Conservation (phyloP, 208 protist genomes). For the Porcisia hertigi region DNA sequence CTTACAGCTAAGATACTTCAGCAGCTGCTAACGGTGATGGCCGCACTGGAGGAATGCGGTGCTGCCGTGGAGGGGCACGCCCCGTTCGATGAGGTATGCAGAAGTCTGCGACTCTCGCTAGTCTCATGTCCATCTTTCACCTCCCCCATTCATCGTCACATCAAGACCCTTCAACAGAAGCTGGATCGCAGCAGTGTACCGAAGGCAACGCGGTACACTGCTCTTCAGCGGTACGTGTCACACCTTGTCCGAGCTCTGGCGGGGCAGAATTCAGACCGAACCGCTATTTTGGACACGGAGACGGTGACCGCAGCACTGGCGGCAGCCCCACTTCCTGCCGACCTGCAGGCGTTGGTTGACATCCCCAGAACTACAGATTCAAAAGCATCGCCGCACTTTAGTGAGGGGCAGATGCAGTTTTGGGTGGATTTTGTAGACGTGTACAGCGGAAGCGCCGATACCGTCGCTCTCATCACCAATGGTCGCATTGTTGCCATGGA, state of each 20-base stretch:
- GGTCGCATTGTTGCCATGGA: constrained; percentile 49
- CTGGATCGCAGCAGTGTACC: constrained; percentile 6
- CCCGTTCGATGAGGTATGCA: constrained; percentile 11
- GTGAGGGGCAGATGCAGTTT: not conserved
- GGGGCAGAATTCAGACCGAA: not conserved
- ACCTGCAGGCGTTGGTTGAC: constrained; percentile 5
- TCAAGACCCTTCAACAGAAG: constrained; percentile 11
- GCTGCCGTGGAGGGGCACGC: not conserved
- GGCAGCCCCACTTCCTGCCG: constrained; percentile 7
- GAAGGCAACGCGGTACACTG: constrained; percentile 6
- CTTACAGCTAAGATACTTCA: constrained; percentile 14
- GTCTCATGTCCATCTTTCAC: constrained; percentile 1
- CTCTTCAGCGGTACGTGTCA: constrained; percentile 12
- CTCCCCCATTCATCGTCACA: constrained; percentile 1
- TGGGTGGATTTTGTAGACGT: constrained; percentile 5
- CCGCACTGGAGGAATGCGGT: constrained; percentile 16
- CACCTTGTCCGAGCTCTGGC: constrained; percentile 4
- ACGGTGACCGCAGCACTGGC: constrained; percentile 14
- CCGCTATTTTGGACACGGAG: not conserved
- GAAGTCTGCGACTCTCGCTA: constrained; percentile 18
- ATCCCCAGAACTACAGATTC: not conserved
- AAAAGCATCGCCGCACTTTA: not conserved
- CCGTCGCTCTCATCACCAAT: constrained; percentile 39
- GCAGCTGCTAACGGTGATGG: constrained; percentile 25
- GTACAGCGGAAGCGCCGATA: not conserved